phyloP scores from a whole-genome alignment of 1,284 basidiomycete species.

The Cutaneotrichosporon sp. region DNA sequence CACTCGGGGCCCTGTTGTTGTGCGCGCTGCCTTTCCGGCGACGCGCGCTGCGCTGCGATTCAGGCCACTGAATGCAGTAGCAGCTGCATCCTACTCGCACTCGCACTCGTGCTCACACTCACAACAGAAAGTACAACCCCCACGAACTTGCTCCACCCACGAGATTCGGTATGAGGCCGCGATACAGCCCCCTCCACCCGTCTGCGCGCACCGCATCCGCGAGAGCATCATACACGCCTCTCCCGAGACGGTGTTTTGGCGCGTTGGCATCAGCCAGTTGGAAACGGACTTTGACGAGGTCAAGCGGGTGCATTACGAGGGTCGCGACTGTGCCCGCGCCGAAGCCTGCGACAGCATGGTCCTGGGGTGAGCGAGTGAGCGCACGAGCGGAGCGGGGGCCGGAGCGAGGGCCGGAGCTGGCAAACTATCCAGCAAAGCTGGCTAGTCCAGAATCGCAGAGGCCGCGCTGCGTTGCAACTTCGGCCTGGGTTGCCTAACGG shows the following conservation, averaged over 20 bases:
- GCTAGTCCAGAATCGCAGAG: too few relatives aligned
- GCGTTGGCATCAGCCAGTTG: conserved; percentile 72
- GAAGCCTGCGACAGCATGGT: conserved; percentile 92
- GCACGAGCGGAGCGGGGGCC: neutral
- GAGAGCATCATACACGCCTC: conserved; percentile 73
- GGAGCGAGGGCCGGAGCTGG: too few relatives aligned
- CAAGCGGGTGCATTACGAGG: conserved; percentile 95
- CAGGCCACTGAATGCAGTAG: neutral
- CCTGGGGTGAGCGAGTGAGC: conserved; percentile 46
- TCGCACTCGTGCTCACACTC: conserved; percentile 49
- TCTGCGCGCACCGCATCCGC: conserved; percentile 70
- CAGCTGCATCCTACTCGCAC: too few relatives aligned
- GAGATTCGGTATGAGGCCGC: conserved; percentile 86
- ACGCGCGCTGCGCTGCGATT: neutral
- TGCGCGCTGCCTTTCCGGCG: too few relatives aligned
- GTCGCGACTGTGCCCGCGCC: conserved; percentile 90
- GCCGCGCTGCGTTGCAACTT: too few relatives aligned
- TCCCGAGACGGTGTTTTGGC: conserved; percentile 64
- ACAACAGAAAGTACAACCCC: conserved; percentile 98
- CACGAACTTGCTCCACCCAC: conserved; percentile 96
- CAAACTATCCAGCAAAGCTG: too few relatives aligned
- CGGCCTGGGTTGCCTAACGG: too few relatives aligned
- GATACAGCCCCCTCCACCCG: conserved; percentile 84
- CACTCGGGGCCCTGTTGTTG: too few relatives aligned
- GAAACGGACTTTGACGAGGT: conserved; percentile 92